phyloP scores from a whole-genome alignment of 2,329 filamentous ascomycete genomes.

The Calonectria ilicicola region DNA sequence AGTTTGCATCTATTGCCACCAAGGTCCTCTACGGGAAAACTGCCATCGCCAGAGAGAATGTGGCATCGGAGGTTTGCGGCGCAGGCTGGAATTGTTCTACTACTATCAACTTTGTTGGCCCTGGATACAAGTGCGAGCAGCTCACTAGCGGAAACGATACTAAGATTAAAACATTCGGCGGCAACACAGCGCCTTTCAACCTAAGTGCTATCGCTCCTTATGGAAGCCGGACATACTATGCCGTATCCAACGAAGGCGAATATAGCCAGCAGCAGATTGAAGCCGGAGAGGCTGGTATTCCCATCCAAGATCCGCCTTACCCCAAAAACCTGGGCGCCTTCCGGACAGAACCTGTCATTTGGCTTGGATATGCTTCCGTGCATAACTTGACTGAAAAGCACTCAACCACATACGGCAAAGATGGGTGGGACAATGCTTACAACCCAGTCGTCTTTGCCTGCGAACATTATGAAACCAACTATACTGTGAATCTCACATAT shows the following conservation, averaged over 20 bases:
- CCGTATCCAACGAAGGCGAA: conserved; percentile 28
- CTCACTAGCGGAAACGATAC: conserved; percentile 16
- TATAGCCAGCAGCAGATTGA: conserved; percentile 30
- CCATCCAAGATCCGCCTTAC: conserved; percentile 1
- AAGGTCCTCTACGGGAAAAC: conserved; percentile 30
- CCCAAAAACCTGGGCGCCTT: conserved; percentile 32
- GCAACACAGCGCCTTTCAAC: conserved; percentile 27
- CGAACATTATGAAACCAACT: conserved; percentile 38
- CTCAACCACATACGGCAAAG: rapidly evolving
- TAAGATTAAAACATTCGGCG: conserved; percentile 19
- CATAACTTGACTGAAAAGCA: conserved; percentile 18
- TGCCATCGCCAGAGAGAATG: conserved; percentile 22
- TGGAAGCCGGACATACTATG: conserved; percentile 30
- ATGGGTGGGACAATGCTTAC: conserved; percentile 32
- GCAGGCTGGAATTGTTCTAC: conserved; percentile 37
- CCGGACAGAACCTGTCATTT: conserved; percentile 32
- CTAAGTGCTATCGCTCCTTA: conserved; percentile 23
- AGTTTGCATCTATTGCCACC: conserved; percentile 23
- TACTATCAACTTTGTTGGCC: conserved; percentile 32
- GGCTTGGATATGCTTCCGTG: conserved; percentile 34
- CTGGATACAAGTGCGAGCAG: conserved; percentile 37
- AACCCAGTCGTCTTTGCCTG: conserved; percentile 32
- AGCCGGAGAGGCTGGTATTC: background rate
- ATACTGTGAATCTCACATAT: conserved; percentile 32
- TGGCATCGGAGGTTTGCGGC: conserved; percentile 26